Percentiles rank a stretch among this genome's conserved stretches.
Conservation (phyloP, 345 rosid species). For the Salix exigua region DNA sequence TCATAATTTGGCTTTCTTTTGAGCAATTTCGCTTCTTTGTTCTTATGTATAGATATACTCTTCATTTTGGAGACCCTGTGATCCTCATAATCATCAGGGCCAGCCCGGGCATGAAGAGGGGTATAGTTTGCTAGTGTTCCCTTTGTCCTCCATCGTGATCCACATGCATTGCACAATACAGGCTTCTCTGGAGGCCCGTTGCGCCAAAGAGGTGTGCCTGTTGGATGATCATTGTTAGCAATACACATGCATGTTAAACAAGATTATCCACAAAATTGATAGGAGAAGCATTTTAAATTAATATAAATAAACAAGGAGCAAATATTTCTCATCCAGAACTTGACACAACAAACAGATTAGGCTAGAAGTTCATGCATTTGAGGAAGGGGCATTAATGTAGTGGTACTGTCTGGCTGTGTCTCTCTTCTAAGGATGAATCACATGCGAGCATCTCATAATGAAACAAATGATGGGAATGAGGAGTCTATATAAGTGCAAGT, state of each 20-base stretch:
- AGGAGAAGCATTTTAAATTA: neutral
- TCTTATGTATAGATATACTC: conserved; percentile 50
- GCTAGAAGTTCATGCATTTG: neutral
- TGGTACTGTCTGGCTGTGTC: neutral
- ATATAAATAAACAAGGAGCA: conserved; percentile 1
- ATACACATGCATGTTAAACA: neutral
- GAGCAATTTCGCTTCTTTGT: conserved; percentile 58
- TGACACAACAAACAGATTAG: neutral
- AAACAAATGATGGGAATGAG: neutral
- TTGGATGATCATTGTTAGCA: conserved; percentile 24
- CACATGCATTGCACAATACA: conserved; percentile 97
- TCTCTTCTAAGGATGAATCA: neutral
- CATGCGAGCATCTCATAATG: neutral
- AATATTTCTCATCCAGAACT: conserved; percentile 1
- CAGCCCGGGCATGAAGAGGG: conserved; percentile 75
- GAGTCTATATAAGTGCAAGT: neutral
- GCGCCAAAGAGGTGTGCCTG: conserved; percentile 96
- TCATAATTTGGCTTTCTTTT: conserved; percentile 73
- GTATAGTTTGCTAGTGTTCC: conserved; percentile 82
- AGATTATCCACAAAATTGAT: neutral
- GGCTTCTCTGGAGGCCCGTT: conserved; percentile 99
- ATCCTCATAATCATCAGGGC: conserved; percentile 56
- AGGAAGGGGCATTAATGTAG: neutral
- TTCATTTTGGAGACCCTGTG: conserved; percentile 54
- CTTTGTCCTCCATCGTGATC: conserved; percentile 90